phyloP scores from a whole-genome alignment of 495 filamentous ascomycete genomes.

The Hypoxylon cercidicola region DNA sequence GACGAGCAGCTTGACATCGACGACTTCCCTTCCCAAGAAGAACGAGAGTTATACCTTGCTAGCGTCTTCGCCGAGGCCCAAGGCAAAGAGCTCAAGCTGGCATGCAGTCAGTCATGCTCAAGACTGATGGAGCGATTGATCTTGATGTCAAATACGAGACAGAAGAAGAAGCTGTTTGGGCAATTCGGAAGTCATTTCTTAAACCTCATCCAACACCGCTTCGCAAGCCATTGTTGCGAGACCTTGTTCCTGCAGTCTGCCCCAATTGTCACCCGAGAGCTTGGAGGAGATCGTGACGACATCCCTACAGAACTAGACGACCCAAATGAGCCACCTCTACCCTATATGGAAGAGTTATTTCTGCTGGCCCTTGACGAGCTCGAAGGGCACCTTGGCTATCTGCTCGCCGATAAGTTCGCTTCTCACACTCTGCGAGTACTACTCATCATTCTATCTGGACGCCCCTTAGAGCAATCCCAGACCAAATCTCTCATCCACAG shows the following conservation, averaged over 20 bases:
- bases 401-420: slow-evolving; percentile 88
- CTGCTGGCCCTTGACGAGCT: slow-evolving; percentile 83
- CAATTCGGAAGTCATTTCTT: slow-evolving; percentile 91
- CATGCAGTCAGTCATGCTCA: slow-evolving; percentile 93
- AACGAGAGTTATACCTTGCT: slow-evolving; percentile 79
- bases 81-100: slow-evolving; percentile 95
- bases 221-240: slow-evolving; percentile 97
- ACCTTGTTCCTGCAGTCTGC: slow-evolving; percentile 87
- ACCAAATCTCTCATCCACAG: slow-evolving; percentile 79
- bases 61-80: slow-evolving; percentile 87
- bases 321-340: slow-evolving; percentile 49
- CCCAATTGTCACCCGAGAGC: slow-evolving; percentile 76
- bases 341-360: slow-evolving; percentile 85
- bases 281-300: slow-evolving; percentile 58
- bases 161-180: slow-evolving; percentile 85
- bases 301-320: slow-evolving; percentile 55
- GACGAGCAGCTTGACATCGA: slow-evolving; percentile 90
- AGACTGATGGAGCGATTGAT: slow-evolving; percentile 92
- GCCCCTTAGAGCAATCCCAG: slow-evolving; percentile 71
- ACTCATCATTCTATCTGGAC: slow-evolving; percentile 84
- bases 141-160: slow-evolving; percentile 76
- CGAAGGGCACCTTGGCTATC: slow-evolving; percentile 80
- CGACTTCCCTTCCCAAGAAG: slow-evolving; percentile 80
- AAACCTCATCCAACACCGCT: slow-evolving; percentile 89
- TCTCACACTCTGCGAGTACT: slow-evolving; percentile 90